Evolutionary conservation across 23 red algal genomes (phyloP).

Genomic region (Agarophyton chilense): DNA sequence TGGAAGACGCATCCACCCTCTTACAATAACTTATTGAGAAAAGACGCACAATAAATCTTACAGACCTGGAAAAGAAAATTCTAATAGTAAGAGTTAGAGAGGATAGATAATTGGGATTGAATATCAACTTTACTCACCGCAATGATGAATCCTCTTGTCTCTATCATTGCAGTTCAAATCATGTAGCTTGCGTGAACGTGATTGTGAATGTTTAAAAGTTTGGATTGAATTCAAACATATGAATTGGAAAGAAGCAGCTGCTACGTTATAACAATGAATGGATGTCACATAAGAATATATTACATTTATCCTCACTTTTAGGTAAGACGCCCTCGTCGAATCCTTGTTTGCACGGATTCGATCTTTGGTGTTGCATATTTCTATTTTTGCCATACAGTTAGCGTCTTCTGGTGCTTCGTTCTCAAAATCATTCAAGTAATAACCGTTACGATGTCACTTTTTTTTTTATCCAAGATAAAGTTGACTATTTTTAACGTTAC

Average conservation of each 20-base stretch:
- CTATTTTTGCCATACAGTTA: conserved; percentile 20
- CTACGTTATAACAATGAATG: too few species aligned
- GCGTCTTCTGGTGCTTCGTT: neutral
- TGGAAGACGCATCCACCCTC: too few species aligned
- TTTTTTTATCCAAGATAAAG: conserved; percentile 33
- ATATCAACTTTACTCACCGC: neutral
- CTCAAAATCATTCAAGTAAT: conserved; percentile 11
- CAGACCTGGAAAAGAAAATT: too few species aligned
- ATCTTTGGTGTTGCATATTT: neutral
- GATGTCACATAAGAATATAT: too few species aligned
- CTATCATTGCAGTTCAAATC: neutral
- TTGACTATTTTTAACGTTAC: conserved; percentile 22
- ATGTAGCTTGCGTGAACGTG: too few species aligned
- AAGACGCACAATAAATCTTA: too few species aligned
- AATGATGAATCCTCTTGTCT: neutral
- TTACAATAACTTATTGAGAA: too few species aligned
- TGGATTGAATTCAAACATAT: too few species aligned
- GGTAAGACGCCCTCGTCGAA: neutral
- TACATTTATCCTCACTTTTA: neutral
- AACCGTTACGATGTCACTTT: neutral
- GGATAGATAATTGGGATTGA: neutral
- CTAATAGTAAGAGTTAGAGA: neutral
- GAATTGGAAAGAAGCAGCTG: neutral
- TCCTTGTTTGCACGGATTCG: neutral
- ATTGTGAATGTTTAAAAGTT: too few species aligned